Percentiles rank a stretch among this genome's conserved stretches.
phyloP scores from a whole-genome alignment of 1,139 yeast species.

The Blastobotrys persicus region DNA sequence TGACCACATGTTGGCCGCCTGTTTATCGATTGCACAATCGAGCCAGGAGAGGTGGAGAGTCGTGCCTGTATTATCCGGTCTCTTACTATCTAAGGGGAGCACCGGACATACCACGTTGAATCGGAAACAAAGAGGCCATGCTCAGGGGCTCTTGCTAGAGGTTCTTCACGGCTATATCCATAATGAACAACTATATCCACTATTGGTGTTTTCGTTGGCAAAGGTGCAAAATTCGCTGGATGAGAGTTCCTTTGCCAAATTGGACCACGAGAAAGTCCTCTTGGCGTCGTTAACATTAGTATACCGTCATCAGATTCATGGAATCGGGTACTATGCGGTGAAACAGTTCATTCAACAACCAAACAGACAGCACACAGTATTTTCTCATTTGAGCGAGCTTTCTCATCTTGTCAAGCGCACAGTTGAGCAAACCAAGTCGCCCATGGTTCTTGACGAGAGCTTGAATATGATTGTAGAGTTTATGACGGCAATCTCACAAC shows the following conservation, averaged over 20 bases:
- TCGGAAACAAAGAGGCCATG: constrained; percentile 8
- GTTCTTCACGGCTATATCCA: constrained; percentile 16
- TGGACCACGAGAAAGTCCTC: constrained; percentile 1
- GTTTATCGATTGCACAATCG: constrained; percentile 24
- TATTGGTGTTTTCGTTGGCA: constrained; percentile 13
- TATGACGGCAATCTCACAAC: constrained; percentile 10
- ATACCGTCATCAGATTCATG: constrained; percentile 1
- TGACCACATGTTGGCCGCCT: constrained; percentile 42
- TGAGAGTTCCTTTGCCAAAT: constrained; percentile 5
- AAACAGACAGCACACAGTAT: constrained; percentile 15
- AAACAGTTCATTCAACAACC: neutral
- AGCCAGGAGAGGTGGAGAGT: constrained; percentile 50
- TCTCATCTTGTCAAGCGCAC: constrained; percentile 22
- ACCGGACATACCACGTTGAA: constrained; percentile 25
- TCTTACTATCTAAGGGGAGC: constrained; percentile 44
- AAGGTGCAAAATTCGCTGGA: constrained; percentile 14
- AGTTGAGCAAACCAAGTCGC: constrained; percentile 17
- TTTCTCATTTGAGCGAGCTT: constrained; percentile 23
- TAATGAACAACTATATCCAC: neutral
- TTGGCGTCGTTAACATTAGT: constrained; percentile 6
- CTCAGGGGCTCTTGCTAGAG: constrained; percentile 21
- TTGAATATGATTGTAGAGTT: constrained; percentile 13
- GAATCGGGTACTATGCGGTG: constrained; percentile 7
- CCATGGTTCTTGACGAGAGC: constrained; percentile 15
- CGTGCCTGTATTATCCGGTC: constrained; percentile 55